Conservation (phyloP, 2,329 filamentous ascomycete genomes). For the Fusarium piperis region DNA sequence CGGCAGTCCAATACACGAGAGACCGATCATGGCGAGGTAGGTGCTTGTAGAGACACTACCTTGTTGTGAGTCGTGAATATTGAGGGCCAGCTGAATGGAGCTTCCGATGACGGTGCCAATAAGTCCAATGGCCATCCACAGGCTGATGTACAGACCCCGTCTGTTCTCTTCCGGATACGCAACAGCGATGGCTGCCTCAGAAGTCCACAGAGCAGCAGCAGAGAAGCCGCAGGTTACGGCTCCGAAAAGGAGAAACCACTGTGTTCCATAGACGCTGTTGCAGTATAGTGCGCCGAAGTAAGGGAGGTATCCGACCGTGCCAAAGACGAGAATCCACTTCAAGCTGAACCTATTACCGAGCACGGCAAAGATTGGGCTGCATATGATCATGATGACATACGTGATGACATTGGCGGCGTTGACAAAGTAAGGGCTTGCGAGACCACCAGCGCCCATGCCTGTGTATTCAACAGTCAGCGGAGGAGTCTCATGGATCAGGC, state of each 20-base stretch:
- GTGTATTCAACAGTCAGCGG: neutral
- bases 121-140: neutral
- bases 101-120: neutral
- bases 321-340: conserved; percentile 50
- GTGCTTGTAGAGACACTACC: neutral
- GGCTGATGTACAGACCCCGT: neutral
- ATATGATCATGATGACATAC: conserved; percentile 55
- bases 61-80: neutral
- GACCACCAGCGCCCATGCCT: conserved; percentile 52
- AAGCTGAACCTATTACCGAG: conserved; percentile 31
- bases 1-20: neutral
- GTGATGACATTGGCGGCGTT: conserved; percentile 65
- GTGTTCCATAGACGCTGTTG: conserved; percentile 53
- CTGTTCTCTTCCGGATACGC: conserved; percentile 67
- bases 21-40: neutral
- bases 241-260: conserved; percentile 55
- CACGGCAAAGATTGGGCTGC: conserved; percentile 58
- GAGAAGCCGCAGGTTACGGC: conserved; percentile 52
- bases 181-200: conserved; percentile 52
- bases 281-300: conserved; percentile 56
- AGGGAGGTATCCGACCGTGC: conserved; percentile 53
- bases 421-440: conserved; percentile 69
- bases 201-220: conserved; percentile 48
- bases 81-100: neutral
- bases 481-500: neutral